Evolutionary conservation across 768 basidiomycete species (phyloP), one percentile per base, ranked within the genome.

Genomic region (Auriscalpium microsporum): DNA sequence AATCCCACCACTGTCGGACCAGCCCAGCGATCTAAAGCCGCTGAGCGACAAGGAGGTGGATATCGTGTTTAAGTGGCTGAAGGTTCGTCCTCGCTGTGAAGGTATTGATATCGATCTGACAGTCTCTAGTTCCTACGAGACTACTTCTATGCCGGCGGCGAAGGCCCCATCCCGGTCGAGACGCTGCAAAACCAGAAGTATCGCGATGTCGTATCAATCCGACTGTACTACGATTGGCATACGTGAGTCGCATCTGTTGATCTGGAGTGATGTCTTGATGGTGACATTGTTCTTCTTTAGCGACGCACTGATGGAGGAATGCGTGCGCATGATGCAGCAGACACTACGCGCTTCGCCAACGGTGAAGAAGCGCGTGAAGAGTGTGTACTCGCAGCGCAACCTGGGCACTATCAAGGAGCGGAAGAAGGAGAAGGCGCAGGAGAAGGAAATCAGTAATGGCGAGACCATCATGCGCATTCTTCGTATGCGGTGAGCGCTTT

Each of bases 11-110:
- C 70, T 99, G 54, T 90, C 87, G 6, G 91, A 95, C 57, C 72
- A 80, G 16, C 75, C 86, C 10, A 92, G 92, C 45, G 89, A 93
- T 53, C 87, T 98, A 91, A 87, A 90, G 62, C 87, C 94, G 1
- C 68, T 99, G 66, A 85, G 79, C 28, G 96, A 98, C 64, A 94
- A 95, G 71, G 96, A 97, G 72, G 89, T 98, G 38, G 96, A 98
- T 67, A 87, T 97, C 56, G 95, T 94, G n/a, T 92, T 97, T 75
- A 95, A 94, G 68, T 97, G 96, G 92, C 69, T 98, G 53, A 94
- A 94, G 83, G 94, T 90, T 55, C 16, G 70, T 63, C n/a, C 4
- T 23, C 21, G 11, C 33, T 58, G 38, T 14, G 8, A 28, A 7
- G 28, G 28, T 28, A 28, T 28, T 4, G 28, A 28, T 28, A 4